Evolutionary conservation across 441 rosid genomes (phyloP), one percentile per base, ranked within the genome.

Genomic region (Mallotus japonicus): DNA sequence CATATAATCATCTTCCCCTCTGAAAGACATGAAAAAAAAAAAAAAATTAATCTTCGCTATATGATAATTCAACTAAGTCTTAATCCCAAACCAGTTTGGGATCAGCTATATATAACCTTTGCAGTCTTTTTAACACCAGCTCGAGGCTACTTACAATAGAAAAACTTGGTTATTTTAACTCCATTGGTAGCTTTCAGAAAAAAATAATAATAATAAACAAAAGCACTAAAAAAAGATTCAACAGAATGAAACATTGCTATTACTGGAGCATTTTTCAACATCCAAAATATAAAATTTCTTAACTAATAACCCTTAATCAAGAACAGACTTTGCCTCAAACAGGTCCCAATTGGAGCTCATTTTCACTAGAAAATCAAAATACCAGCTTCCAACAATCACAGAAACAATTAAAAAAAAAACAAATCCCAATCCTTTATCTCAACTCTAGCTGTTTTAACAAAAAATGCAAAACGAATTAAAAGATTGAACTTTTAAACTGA

Each of bases 1-100:
- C 74, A 92, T 72, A 76, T 87, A 95, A 80, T 88, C 99, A 77
- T 95, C 99, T 50, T 87, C 92, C 4, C 98, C 98, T 85, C 96
- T 90, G 86, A 78, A 17, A 75, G 66, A 73, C 9, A 3, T 0
- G 5, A 8, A 66, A 44, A 28, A 16, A 5, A 0, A 0, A 24
- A 47, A 62, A 73, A 70, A 40, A 15, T 70, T 24, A 19, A 42
- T 34, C 50, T 20, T 49, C 44, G 28, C 32, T 7, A 57, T 22
- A 73, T 6, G 24, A 42, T 22, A 37, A 37, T 22, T 40, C 12
- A 37, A 14, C 16, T 13, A 50, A 24, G 12, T 63, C 32, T 12
- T 40, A 55, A 69, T 68, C 17, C 28, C 14, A 53, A 69, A 14
- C 17, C 49, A 44, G 14, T 10, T 40, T 19, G 50, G 32, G 16